Percentiles rank a stretch among this genome's conserved stretches.
phyloP scores from a whole-genome alignment of 352 stramenopile genomes.

The Hyaloperonospora brassicae region DNA sequence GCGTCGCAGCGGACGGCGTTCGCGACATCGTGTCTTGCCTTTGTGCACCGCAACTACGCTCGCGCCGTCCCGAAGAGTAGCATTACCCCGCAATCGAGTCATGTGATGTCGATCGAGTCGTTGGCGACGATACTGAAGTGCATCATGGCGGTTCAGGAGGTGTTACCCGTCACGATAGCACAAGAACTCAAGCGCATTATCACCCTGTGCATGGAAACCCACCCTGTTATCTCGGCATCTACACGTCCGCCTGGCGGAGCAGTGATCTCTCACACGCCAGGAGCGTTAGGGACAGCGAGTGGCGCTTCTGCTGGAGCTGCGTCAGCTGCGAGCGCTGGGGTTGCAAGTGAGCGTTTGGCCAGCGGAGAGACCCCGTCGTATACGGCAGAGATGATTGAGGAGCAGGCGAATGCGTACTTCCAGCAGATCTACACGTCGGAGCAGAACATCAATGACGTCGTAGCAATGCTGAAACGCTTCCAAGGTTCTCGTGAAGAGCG shows the following conservation, averaged over 20 bases:
- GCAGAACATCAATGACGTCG: constrained; percentile 96
- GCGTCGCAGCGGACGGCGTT: constrained; percentile 75
- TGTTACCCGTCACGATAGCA: constrained; percentile 58
- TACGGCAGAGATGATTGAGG: constrained; percentile 95
- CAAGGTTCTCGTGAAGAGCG: constrained; percentile 91
- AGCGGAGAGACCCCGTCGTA: constrained; percentile 38
- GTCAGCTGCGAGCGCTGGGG: constrained; percentile 5
- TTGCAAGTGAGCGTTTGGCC: constrained; percentile 16
- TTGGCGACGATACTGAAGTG: constrained; percentile 79
- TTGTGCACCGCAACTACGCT: constrained; percentile 80
- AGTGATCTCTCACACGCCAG: constrained; percentile 11
- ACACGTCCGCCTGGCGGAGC: constrained; percentile 43
- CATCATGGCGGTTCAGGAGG: constrained; percentile 62
- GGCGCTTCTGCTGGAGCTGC: constrained; percentile 13
- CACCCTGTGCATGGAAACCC: constrained; percentile 71
- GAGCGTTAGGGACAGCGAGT: constrained; percentile 4
- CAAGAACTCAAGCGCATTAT: constrained; percentile 81
- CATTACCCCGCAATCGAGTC: constrained; percentile 72
- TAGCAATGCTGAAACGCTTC: constrained; percentile 98
- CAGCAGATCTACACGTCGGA: constrained; percentile 99
- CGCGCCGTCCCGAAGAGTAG: constrained; percentile 73
- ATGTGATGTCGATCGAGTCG: constrained; percentile 79
- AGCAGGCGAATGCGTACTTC: constrained; percentile 97
- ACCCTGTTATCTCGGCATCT: constrained; percentile 69
- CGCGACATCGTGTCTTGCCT: constrained; percentile 74